Percentiles rank a stretch among this genome's conserved stretches.
Conservation (phyloP, 495 filamentous ascomycete genomes). For the Aspergillus nanangensis region DNA sequence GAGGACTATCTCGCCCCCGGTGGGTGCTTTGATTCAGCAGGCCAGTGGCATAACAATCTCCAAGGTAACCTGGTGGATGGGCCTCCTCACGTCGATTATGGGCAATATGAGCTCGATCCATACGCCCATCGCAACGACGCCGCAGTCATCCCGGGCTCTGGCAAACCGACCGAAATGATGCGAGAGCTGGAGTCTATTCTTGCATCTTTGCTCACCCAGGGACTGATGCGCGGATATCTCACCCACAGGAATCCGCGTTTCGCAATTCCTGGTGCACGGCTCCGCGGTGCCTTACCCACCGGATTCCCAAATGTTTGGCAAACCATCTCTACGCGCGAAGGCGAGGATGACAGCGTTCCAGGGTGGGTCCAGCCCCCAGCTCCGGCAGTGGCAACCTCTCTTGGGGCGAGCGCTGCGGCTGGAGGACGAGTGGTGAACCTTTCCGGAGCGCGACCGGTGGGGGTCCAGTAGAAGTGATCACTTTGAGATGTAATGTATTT, state of each 20-base stretch:
- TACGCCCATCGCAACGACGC: constrained; percentile 20
- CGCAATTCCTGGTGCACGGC: constrained; percentile 75
- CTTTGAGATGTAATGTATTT: too few relatives aligned
- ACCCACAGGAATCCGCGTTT: constrained; percentile 71
- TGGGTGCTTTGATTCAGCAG: constrained; percentile 32
- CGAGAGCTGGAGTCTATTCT: constrained; percentile 74
- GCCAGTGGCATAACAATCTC: constrained; percentile 24
- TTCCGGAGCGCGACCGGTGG: constrained; percentile 48
- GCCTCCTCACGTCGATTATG: constrained; percentile 40
- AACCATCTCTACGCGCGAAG: constrained; percentile 43
- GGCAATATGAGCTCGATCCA: constrained; percentile 38
- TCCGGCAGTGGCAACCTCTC: constrained; percentile 9
- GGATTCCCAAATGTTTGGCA: constrained; percentile 61
- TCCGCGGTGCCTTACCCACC: constrained; percentile 53
- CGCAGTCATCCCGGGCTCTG: constrained; percentile 21
- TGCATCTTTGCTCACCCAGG: constrained; percentile 72
- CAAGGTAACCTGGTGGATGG: constrained; percentile 28
- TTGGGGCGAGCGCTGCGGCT: constrained; percentile 9
- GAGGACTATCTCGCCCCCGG: constrained; percentile 34
- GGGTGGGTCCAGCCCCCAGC: constrained; percentile 49
- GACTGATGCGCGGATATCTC: constrained; percentile 82
- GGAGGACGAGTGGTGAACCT: constrained; percentile 50
- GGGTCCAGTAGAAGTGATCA: constrained; percentile 24
- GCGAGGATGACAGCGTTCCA: constrained; percentile 41
- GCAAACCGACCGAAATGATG: constrained; percentile 48